phyloP scores from a whole-genome alignment of 2,329 filamentous ascomycete genomes.

The Ophiostoma ips region DNA sequence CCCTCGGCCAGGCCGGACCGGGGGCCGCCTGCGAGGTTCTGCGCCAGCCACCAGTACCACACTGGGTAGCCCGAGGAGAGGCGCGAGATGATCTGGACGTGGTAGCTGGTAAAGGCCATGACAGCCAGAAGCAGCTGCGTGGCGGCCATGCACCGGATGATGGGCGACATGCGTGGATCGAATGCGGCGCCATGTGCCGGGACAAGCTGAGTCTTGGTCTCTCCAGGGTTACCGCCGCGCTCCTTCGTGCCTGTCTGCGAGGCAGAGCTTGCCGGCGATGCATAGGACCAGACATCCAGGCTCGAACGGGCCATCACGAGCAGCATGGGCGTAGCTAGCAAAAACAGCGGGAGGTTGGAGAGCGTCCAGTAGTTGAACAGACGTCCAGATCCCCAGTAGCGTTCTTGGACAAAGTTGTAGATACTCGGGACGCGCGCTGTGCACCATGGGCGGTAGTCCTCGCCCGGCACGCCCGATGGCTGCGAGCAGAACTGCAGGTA shows the following conservation, averaged over 20 bases:
- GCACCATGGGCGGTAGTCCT: conserved; percentile 58
- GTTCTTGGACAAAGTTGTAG: conserved; percentile 74
- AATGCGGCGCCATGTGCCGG: neutral
- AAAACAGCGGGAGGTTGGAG: conserved; percentile 74
- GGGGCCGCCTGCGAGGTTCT: conserved; percentile 16
- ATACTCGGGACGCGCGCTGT: conserved; percentile 61
- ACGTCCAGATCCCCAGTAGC: conserved; percentile 77
- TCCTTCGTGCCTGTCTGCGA: conserved; percentile 1
- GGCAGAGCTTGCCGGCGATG: neutral
- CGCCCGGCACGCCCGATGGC: conserved; percentile 14
- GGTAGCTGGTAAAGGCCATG: conserved; percentile 65
- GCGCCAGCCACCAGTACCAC: conserved; percentile 75
- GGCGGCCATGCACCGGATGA: conserved; percentile 48
- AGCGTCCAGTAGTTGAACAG: conserved; percentile 83
- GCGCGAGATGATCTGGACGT: conserved; percentile 87
- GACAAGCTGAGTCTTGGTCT: neutral
- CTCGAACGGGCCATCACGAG: conserved; percentile 51
- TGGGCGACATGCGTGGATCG: conserved; percentile 12
- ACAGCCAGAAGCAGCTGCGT: conserved; percentile 59
- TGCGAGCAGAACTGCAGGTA: conserved; percentile 54
- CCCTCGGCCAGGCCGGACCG: conserved; percentile 13
- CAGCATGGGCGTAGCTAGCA: conserved; percentile 69
- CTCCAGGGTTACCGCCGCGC: neutral
- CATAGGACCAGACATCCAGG: conserved; percentile 19
- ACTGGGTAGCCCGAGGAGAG: conserved; percentile 77